Percentiles rank a stretch among this genome's conserved stretches.
Evolutionary conservation across 2,329 filamentous ascomycete species (phyloP).

Genomic region (Monosporascus sp.): DNA sequence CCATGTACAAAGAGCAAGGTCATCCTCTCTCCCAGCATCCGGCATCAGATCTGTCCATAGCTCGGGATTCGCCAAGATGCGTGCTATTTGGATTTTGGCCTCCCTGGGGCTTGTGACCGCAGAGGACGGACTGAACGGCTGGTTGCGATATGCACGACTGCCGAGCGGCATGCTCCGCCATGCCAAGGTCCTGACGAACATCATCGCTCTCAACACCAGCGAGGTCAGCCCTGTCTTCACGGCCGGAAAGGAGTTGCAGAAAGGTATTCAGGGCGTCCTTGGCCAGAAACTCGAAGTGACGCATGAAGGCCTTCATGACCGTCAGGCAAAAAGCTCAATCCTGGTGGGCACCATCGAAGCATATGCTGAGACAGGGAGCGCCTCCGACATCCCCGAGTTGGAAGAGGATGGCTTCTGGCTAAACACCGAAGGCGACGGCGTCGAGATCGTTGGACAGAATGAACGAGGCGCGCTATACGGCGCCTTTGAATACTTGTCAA

Average conservation of each 20-base stretch:
- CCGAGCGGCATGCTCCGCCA: conserved; percentile 31
- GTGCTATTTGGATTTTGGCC: conserved; percentile 20
- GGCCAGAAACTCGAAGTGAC: conserved; percentile 37
- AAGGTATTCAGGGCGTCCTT: conserved; percentile 52
- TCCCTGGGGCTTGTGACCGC: conserved; percentile 36
- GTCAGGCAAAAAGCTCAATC: conserved; percentile 24
- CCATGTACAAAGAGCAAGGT: conserved; percentile 12
- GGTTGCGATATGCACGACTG: conserved; percentile 58
- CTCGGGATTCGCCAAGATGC: conserved; percentile 17
- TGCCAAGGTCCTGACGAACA: conserved; percentile 37
- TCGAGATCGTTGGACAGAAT: conserved; percentile 59
- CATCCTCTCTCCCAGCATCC: neutral
- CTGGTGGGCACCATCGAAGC: conserved; percentile 44
- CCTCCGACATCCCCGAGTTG: conserved; percentile 32
- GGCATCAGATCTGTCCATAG: conserved; percentile 1
- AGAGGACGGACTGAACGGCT: conserved; percentile 56
- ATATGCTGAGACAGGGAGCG: conserved; percentile 31
- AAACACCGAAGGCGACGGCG: conserved; percentile 35
- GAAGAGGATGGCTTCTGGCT: conserved; percentile 58
- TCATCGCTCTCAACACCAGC: conserved; percentile 50
- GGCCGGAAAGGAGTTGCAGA: conserved; percentile 53
- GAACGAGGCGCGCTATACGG: conserved; percentile 65
- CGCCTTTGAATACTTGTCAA: conserved; percentile 61
- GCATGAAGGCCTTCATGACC: conserved; percentile 9
- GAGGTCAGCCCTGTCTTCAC: conserved; percentile 50